These are phyloP conservation scores for Syzygium syzygioides DNA, from an alignment of 441 rosid genomes.

Conservation along the genomic window DNA sequence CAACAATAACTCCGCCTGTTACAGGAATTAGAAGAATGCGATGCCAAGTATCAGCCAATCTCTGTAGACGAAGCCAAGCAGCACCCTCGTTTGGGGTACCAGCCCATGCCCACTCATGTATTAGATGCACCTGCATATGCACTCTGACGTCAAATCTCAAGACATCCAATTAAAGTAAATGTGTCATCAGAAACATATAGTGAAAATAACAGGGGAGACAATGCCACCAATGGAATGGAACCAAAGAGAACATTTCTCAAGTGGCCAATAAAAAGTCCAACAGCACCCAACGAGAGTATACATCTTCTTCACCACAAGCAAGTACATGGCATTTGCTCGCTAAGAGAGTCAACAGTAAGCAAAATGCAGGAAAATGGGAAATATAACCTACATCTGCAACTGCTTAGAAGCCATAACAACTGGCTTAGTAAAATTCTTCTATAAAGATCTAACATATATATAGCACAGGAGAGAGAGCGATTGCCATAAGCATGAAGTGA, in stretches of 20 bases:
- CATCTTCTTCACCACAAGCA: not conserved
- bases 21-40: slow-evolving; percentile 87
- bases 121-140: slow-evolving; percentile 62
- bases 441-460: not conserved
- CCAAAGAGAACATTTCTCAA: not conserved
- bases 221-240: not conserved
- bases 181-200: not conserved
- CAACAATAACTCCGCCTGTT: slow-evolving; percentile 92
- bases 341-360: not conserved
- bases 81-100: slow-evolving; percentile 97
- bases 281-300: not conserved
- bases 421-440: not conserved
- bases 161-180: not conserved
- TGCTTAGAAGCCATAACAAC: not conserved
- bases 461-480: not conserved
- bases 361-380: not conserved
- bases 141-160: not conserved
- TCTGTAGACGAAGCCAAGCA: slow-evolving; percentile 91
- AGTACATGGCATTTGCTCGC: not conserved
- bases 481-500: not conserved
- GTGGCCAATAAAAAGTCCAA: not conserved
- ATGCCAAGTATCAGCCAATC: slow-evolving; percentile 89
- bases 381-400: not conserved
- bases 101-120: slow-evolving; percentile 98
- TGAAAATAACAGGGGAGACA: not conserved